phyloP scores from a whole-genome alignment of 257 asterid species.

The Rauvolfia tetraphylla region DNA sequence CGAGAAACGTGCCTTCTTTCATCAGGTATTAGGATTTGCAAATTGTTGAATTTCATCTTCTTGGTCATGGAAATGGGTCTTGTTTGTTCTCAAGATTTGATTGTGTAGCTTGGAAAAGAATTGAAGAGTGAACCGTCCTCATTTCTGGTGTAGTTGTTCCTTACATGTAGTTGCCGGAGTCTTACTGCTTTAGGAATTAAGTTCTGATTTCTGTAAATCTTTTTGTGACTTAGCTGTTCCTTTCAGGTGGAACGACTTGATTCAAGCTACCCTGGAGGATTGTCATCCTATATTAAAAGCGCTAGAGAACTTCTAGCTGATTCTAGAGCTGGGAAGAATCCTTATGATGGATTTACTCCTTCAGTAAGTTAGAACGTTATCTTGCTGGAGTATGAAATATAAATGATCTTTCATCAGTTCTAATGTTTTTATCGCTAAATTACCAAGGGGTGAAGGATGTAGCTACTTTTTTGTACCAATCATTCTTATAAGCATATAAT shows the following conservation, averaged over 20 bases:
- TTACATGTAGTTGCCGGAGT: not conserved
- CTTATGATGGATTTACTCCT: slow-evolving; percentile 92
- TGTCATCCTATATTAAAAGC: slow-evolving; percentile 68
- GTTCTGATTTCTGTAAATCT: slow-evolving; percentile 8
- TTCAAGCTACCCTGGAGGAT: slow-evolving; percentile 89
- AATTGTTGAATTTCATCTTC: not conserved
- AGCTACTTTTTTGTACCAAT: not conserved
- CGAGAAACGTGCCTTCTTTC: slow-evolving; percentile 61
- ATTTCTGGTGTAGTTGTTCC: not conserved
- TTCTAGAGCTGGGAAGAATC: slow-evolving; percentile 94
- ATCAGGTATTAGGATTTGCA: slow-evolving; percentile 51
- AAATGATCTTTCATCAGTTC: not conserved
- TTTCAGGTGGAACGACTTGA: slow-evolving; percentile 71
- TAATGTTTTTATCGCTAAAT: not conserved
- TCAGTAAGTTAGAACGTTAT: slow-evolving; percentile 55
- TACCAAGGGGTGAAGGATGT: not conserved
- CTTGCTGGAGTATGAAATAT: not conserved
- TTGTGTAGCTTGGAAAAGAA: not conserved
- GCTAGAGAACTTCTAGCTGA: slow-evolving; percentile 92
- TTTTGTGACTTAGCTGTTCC: slow-evolving; percentile 9
- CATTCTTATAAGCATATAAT: not conserved
- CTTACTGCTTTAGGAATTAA: not conserved
- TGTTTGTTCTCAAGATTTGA: not conserved
- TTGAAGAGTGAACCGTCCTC: not conserved
- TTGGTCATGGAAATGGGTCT: not conserved